Base-by-base conservation (phyloP, 148 eudicot genomes). In the Nyssa sinensis region DNA sequence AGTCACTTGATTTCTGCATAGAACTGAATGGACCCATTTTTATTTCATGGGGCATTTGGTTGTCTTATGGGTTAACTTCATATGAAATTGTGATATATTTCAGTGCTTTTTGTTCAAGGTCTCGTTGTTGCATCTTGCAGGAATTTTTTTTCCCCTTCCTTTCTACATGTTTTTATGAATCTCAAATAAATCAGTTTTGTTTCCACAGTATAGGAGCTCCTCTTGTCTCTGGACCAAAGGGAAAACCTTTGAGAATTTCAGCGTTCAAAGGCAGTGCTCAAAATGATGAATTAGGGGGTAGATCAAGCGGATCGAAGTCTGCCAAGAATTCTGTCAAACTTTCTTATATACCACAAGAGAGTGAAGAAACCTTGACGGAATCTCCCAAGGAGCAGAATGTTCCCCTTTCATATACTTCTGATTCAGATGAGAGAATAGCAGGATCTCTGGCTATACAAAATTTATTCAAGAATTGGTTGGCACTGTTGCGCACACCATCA, bases 401-500 rank as follows among this genome's bases (percentile, higher is more conserved):
- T 64, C 80, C 82, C 21, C 82, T 79, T 65, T 80, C 92, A 55
- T 82, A 71, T 58, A 58, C 85, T 28, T 72, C 89, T 30, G 80
- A 77, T 60, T 76, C 83, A 67, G 82, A 82, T 66, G 71, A 70
- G 60, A 71, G 23, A 14, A 72, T 72, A 35, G 78, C 84, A 11
- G 78, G 87, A 71, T 93, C 88, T 66, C 74, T 76, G 81, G 86
- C 87, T 60, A 85, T 90, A 76, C 92, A 77, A 60, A 85, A 80
- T 66, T 65, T 94, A 58, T 89, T 94, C 65, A 81, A 75, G 53
- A 88, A 82, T 68, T 94, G 98, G 97, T 75, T 94, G 82, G 81
- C 70, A 51, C 80, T 94, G 79, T 71, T 91, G 78, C 86, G 79
- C 77, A 82, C 90, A 14, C 83, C 81, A 64, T 79, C 84, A 33